Conservation (phyloP, 2,329 filamentous ascomycete species). For the Apiospora sp. region DNA sequence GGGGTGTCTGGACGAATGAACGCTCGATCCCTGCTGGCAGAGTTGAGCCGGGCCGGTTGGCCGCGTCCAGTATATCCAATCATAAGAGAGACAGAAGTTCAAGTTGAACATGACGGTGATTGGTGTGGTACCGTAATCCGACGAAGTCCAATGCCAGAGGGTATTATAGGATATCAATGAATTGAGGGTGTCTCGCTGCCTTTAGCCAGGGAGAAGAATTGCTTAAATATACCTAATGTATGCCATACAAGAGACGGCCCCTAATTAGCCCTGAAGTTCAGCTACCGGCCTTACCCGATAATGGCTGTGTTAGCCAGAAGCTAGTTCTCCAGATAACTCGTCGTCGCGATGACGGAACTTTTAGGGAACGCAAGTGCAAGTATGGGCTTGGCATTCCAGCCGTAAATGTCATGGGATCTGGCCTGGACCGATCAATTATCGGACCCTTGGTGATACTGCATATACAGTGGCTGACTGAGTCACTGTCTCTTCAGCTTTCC, state of each 20-base stretch:
- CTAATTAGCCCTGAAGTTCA: background rate
- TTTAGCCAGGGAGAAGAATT: background rate
- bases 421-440: background rate
- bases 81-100: slow-evolving; percentile 43
- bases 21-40: slow-evolving; percentile 52
- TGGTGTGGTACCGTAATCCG: too few relatives aligned
- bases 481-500: background rate
- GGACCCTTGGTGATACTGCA: background rate
- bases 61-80: slow-evolving; percentile 42
- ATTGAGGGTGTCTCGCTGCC: background rate
- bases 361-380: background rate
- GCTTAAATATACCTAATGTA: background rate
- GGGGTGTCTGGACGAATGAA: slow-evolving; percentile 51
- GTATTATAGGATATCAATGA: background rate
- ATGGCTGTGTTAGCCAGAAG: background rate
- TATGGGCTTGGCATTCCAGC: slow-evolving; percentile 3
- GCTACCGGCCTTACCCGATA: background rate
- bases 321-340: too few relatives aligned
- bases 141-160: too few relatives aligned
- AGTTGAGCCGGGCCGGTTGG: slow-evolving; percentile 35
- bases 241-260: background rate
- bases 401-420: background rate
- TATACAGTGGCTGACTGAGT: background rate
- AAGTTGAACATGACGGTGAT: background rate
- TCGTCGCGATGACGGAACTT: background rate